Base-by-base conservation (phyloP, 768 basidiomycete species). In the Hirschioporus abietinus region DNA sequence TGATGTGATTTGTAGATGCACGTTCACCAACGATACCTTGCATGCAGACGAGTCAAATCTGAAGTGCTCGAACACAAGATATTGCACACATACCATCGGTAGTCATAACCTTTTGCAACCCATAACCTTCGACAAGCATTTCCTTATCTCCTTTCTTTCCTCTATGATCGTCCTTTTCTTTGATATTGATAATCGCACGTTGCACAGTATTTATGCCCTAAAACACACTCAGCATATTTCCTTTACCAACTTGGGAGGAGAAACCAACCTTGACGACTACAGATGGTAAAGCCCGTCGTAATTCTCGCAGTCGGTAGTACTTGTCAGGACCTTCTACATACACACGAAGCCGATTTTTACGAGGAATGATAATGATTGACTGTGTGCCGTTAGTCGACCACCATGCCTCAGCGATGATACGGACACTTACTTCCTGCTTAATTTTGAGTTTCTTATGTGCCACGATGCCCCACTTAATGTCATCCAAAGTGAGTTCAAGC, bases 1-100 rank as follows among this genome's bases (percentile, higher is more conserved):
- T 97, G 74, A 99, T 91, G 77, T 99, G 96, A 73, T 99, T 99
- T 17, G 95, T 95, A 10, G 92, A 89, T 15, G 97, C 98, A 67
- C 92, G 83, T 72, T 93, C 88, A 57, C 97, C 97, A 66, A 97
- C 81, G 67, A 99, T 93, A 23, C 60, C 30, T 61, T 61, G 60
- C 10, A 34, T 7, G 3, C 24, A 8, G 30, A 30, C 30, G 8
- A 30, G 30, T 30, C 30, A 30, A n/a, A n/a, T 30, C 8, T 17
- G 60, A 3, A 6, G 12, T 12, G 60, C 60, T 34, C 24, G 9
- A 61, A 17, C 3, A 61, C 9, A 15, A 5, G 60, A 23, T 7
- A 15, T 15, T 25, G 20, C 3, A 8, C 72, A 71, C 76, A 42
- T 60, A 94, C 96, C 96, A 79, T 97, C 95, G 0, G 95, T 96